Evolutionary conservation across 2,329 filamentous ascomycete genomes (phyloP), one percentile per base, ranked within the genome.

Genomic region (Chrysoporthe puriensis): DNA sequence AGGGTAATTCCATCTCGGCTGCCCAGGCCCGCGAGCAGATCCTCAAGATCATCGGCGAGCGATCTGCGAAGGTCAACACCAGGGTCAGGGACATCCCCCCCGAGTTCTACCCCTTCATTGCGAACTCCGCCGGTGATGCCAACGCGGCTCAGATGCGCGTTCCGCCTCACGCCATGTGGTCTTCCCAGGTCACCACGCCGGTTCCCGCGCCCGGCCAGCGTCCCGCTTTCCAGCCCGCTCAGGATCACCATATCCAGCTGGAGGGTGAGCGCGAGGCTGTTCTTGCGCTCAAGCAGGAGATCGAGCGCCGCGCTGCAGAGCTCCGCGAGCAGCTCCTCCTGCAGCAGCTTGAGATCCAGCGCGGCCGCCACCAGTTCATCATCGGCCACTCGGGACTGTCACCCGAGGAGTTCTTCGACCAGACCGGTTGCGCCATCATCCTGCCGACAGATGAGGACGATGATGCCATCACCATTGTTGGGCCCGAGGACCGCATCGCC

Each of bases 41-140:
- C 74, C 85, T 93, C 74, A 91, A 90, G 74, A 97, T 98, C 76
- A 93, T 93, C 66, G 91, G 91, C 73, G 94, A 97, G 79, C 90
- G 93, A 70, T 90, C 92, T 64, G 91, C 93, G 66, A 95, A 91
- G 73, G 87, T 94, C 75, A 96, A 88, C 80, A 86, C 93, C 67
- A 93, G 92, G 73, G 80, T 99, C 72, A 93, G 90, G 78, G 89
- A 90, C 61, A 91, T 99, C 69, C 94, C 96, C 8, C 88, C 93
- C 36, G 94, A 97, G 77, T 96, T 96, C 79, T 99, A 96, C 80
- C 95, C 95, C 63, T 99, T 99, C 83, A 90, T 99, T 78, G 91
- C 93, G 34, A 94, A 94, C 61, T 88, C 90, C 11, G 85, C 97
- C 63, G 91, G 95, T 78, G 82, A 89, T 69, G 87, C 87, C 70